Evolutionary conservation across 2,329 filamentous ascomycete species (phyloP).

Genomic region (Saccharata proteae): DNA sequence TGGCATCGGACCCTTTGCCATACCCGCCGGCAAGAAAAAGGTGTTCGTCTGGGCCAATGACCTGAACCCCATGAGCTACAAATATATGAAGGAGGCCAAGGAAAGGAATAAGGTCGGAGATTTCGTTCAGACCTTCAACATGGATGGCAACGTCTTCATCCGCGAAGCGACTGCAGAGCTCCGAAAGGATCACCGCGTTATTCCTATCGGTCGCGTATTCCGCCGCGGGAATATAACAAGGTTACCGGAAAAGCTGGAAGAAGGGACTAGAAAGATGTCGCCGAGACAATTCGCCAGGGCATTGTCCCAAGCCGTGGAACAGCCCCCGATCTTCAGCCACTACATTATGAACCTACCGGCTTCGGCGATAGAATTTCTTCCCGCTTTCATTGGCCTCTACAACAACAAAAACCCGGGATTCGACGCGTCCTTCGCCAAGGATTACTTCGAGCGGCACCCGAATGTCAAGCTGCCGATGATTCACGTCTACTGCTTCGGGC

Average conservation of each 20-base stretch:
- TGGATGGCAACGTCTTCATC: slow-evolving; percentile 76
- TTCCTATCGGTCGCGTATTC: too few relatives aligned
- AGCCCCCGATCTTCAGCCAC: slow-evolving; percentile 73
- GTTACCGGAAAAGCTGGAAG: too few relatives aligned
- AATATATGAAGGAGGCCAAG: slow-evolving; percentile 58
- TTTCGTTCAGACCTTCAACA: slow-evolving; percentile 69
- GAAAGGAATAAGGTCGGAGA: slow-evolving; percentile 61
- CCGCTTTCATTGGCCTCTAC: slow-evolving; percentile 69
- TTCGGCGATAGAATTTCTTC: slow-evolving; percentile 73
- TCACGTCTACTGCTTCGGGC: slow-evolving; percentile 90
- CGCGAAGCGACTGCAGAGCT: slow-evolving; percentile 50
- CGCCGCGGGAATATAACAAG: too few relatives aligned
- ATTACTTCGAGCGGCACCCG: slow-evolving; percentile 29
- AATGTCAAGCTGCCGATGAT: slow-evolving; percentile 59
- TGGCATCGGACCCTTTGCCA: slow-evolving; percentile 87
- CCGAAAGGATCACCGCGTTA: too few relatives aligned
- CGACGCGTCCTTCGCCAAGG: slow-evolving; percentile 1
- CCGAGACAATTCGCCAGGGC: too few relatives aligned
- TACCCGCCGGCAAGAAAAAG: slow-evolving; percentile 78
- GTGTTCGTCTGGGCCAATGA: slow-evolving; percentile 97
- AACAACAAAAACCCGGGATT: too few relatives aligned
- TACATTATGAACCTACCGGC: slow-evolving; percentile 98
- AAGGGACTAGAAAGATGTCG: too few relatives aligned
- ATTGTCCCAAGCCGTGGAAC: slow-evolving; percentile 17
- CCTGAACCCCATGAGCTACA: slow-evolving; percentile 81